phyloP scores from a whole-genome alignment of 805 yeast species.

The Scheffersomyces amazonensis region DNA sequence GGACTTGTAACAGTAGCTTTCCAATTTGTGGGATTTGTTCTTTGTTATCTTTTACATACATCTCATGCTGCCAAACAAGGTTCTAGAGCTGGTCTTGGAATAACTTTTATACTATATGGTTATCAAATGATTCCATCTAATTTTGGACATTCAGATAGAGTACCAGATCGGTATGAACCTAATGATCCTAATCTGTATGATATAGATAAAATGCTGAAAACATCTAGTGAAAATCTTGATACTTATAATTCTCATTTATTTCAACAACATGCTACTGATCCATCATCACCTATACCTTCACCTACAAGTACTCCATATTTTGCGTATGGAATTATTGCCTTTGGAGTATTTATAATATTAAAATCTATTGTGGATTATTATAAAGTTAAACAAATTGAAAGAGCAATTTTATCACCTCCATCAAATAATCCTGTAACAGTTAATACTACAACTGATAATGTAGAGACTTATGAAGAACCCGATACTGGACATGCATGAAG shows the following conservation, averaged over 20 bases:
- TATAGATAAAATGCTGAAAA: slow-evolving; percentile 22
- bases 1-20: slow-evolving; percentile 84
- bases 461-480: slow-evolving; percentile 1
- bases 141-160: slow-evolving; percentile 32
- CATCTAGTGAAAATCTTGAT: slow-evolving; percentile 24
- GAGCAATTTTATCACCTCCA: slow-evolving; percentile 51
- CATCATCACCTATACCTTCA: not conserved
- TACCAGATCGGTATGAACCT: slow-evolving; percentile 33
- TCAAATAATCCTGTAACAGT: slow-evolving; percentile 12
- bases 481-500: not conserved
- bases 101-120: slow-evolving; percentile 73
- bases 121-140: slow-evolving; percentile 36
- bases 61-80: slow-evolving; percentile 98
- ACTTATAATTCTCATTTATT: slow-evolving; percentile 21
- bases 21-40: slow-evolving; percentile 88
- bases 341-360: slow-evolving; percentile 64
- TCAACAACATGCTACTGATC: slow-evolving; percentile 13
- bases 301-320: slow-evolving; percentile 39
- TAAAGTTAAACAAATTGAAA: slow-evolving; percentile 76
- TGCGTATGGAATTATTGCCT: slow-evolving; percentile 59
- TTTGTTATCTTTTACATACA: slow-evolving; percentile 88
- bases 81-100: slow-evolving; percentile 85
- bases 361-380: slow-evolving; percentile 72
- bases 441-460: slow-evolving; percentile 3
- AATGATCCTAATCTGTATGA: slow-evolving; percentile 32